These are phyloP conservation scores for Colletotrichum spaethianum DNA, from an alignment of 2,329 filamentous ascomycete genomes.

Conservation along the genomic window DNA sequence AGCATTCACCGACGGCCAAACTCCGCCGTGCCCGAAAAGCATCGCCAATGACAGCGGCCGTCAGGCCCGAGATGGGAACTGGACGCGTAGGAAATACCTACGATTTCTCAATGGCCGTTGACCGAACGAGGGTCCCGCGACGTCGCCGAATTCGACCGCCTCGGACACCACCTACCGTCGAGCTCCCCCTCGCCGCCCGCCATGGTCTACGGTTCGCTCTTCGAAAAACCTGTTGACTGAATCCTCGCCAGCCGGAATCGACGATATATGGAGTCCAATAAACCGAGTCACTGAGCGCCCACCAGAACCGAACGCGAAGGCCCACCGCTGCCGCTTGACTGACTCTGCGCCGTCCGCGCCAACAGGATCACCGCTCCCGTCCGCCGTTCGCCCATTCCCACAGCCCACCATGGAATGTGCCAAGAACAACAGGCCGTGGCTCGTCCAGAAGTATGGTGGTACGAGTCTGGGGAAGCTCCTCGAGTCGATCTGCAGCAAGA, in stretches of 20 bases:
- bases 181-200: background rate
- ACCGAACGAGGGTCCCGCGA: background rate
- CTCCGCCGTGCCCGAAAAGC: conserved; percentile 12
- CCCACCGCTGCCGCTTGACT: background rate
- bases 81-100: background rate
- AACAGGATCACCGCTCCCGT: background rate
- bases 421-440: conserved; percentile 71
- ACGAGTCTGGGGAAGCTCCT: conserved; percentile 96
- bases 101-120: conserved; percentile 12
- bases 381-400: background rate
- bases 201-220: background rate
- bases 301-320: background rate
- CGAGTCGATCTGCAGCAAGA: conserved; percentile 65
- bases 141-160: background rate
- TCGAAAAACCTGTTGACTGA: background rate
- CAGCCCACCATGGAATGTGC: conserved; percentile 44
- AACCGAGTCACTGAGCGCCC: conserved; percentile 5
- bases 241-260: background rate
- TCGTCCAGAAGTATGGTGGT: conserved; percentile 95
- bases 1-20: conserved; percentile 25
- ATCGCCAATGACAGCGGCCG: conserved; percentile 10
- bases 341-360: background rate
- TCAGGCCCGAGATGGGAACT: background rate
- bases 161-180: background rate
- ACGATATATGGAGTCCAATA: conserved; percentile 19